Conservation (phyloP, 2,329 filamentous ascomycete species). For the Diaporthe caulivora region DNA sequence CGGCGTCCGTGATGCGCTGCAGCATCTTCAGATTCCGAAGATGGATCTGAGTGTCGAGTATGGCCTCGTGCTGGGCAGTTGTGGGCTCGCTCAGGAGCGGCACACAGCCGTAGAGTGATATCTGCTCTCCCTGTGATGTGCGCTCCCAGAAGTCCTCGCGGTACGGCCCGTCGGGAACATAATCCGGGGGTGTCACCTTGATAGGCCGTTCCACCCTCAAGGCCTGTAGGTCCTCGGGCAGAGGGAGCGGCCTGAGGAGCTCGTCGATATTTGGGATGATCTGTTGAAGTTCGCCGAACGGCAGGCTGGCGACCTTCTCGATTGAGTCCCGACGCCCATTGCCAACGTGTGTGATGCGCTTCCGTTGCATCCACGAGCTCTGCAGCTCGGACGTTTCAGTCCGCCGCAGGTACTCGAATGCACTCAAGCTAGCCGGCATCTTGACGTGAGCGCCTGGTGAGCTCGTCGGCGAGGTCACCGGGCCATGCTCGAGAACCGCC, state of each 20-base stretch:
- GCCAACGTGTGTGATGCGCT: slow-evolving; percentile 41
- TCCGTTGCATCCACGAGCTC: slow-evolving; percentile 47
- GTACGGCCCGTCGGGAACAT: slow-evolving; percentile 43
- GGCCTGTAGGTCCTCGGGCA: slow-evolving; percentile 39
- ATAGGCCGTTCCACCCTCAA: slow-evolving; percentile 40
- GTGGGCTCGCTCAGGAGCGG: slow-evolving; percentile 47
- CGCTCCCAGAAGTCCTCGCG: slow-evolving; percentile 49
- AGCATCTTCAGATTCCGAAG: slow-evolving; percentile 50
- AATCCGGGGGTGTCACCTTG: slow-evolving; percentile 42
- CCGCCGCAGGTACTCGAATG: slow-evolving; percentile 52
- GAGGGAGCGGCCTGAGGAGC: slow-evolving; percentile 40
- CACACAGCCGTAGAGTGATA: slow-evolving; percentile 48
- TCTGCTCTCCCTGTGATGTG: slow-evolving; percentile 45
- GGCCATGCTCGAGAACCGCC: slow-evolving; percentile 50
- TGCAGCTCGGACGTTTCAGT: slow-evolving; percentile 49
- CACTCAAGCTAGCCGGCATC: slow-evolving; percentile 46
- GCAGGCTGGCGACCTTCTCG: slow-evolving; percentile 42
- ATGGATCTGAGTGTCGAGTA: slow-evolving; percentile 49
- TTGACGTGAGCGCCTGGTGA: slow-evolving; percentile 1
- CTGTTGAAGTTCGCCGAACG: slow-evolving; percentile 42
- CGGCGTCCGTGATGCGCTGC: slow-evolving; percentile 46
- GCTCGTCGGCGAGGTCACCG: slow-evolving; percentile 36
- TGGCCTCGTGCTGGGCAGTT: slow-evolving; percentile 46
- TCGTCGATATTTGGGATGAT: slow-evolving; percentile 45
- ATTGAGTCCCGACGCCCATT: slow-evolving; percentile 23